Evolutionary conservation across 148 eudicot species (phyloP), one percentile per base, ranked within the genome.

Genomic region (Vaccinium myrtillus): DNA sequence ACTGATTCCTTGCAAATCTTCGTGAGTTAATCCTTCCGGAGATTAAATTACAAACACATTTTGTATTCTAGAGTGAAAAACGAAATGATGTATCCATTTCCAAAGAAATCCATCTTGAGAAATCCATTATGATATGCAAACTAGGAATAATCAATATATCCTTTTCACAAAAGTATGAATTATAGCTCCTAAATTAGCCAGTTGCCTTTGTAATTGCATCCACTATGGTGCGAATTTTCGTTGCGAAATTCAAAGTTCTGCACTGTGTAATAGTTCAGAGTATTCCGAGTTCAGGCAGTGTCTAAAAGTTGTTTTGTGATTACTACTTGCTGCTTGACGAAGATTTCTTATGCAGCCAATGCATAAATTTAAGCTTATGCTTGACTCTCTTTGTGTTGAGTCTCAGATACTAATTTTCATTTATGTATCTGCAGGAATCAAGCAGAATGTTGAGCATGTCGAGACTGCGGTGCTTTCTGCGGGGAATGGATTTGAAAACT

Each of bases 401-500:
- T 71, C 65, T 83, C 8, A 81, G 30, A 30, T 27, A 75, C 13
- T 32, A 23, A 30, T 19, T n/a, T 84, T 86, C 32, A 30, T 80
- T 86, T 69, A n/a, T 54, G 15, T 74, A 80, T 36, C 43, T 82
- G 82, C 88, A 92, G 93, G 93, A 90, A 58, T 87, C 94, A 0
- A 87, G 83, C 80, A 85, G 84, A 84, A 76, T 87, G 19, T 70
- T 81, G 81, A 89, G 89, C 84, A 79, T 92, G 82, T 80, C 91
- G 9, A 89, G 96, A 86, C 46, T 93, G 54, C 87, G 91, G 75
- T 93, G 96, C 82, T 81, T 93, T 79, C 79, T 93, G 74, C 89
- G 93, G 23, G 93, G 94, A 82, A 83, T 93, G 63, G 96, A 93
- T 85, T 88, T 93, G 77, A 93, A 90, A 88, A 79, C 85, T 19